phyloP scores from a whole-genome alignment of 2,329 filamentous ascomycete genomes.

The Penicillium sp. region DNA sequence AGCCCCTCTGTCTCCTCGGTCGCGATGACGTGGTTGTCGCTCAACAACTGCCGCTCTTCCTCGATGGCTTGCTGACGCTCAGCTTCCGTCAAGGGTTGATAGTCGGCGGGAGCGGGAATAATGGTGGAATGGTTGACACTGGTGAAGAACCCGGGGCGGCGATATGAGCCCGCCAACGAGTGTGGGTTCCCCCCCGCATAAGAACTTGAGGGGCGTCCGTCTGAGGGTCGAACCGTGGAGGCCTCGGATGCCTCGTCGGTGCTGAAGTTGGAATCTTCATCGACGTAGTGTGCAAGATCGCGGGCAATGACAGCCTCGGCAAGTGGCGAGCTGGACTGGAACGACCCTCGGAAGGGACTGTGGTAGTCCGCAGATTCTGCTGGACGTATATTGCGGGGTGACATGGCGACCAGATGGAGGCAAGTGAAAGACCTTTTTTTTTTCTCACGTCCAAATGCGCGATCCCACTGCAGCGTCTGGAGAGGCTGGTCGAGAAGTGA shows the following conservation, averaged over 20 bases:
- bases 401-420: conserved; percentile 13
- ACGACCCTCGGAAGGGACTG: conserved; percentile 37
- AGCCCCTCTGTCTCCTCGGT: conserved; percentile 41
- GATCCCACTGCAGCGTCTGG: too few species aligned
- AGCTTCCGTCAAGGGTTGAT: conserved; percentile 44
- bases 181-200: conserved; percentile 33
- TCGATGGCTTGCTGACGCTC: conserved; percentile 50
- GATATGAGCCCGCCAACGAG: conserved; percentile 61
- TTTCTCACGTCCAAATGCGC: too few species aligned
- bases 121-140: conserved; percentile 66
- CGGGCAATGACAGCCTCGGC: conserved; percentile 60
- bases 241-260: conserved; percentile 36
- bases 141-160: conserved; percentile 69
- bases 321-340: conserved; percentile 57
- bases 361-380: conserved; percentile 24
- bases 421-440: too few species aligned
- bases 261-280: conserved; percentile 44
- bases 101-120: conserved; percentile 46
- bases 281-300: conserved; percentile 60
- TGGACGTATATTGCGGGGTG: conserved; percentile 25
- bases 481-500: too few species aligned
- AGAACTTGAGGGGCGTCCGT: conserved; percentile 34
- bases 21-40: conserved; percentile 55
- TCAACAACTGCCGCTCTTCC: conserved; percentile 53
- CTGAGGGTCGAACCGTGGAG: conserved; percentile 38